Evolutionary conservation across 805 yeast genomes (phyloP), one percentile per base, ranked within the genome.

Genomic region (Zygosaccharomyces rouxii): DNA sequence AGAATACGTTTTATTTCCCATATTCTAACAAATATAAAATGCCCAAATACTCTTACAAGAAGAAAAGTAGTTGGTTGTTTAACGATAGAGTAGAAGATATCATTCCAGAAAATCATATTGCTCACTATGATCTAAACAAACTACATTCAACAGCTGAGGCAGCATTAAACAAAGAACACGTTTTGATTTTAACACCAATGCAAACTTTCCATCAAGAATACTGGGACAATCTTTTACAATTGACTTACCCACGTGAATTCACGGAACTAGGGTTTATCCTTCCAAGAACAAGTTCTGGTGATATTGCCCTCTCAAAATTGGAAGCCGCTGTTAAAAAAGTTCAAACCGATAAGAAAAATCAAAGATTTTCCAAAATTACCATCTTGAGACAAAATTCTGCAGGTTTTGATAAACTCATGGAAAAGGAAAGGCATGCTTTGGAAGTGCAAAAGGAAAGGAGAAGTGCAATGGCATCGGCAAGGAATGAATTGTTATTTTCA

Each of bases 251-350:
- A 47, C 86, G 92, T 66, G 83, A 81, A 44, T 76, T 86, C 53
- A 76, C 92, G 44, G 95, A 90, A 58, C 74, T 94, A 45, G 99
- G 98, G 0, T 90, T 94, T 64, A 92, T 94, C 44, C 76, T 90
- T 35, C 98, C 99, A 49, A 75, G 95, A 58, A 80, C 81, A 29
- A 67, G 73, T 14, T 86, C 86, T 42, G 99, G 98, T 31, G 96
- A 90, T 67, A 66, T 64, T 16, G 95, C 95, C 0, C 72, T 92
- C 58, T 76, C 77, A 57, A 69, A 75, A 55, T 74, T 94, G 57
- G 96, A 89, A 65, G 68, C 71, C 38, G 95, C 89, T 3, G 81
- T 94, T 38, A 86, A 88, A 59, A 70, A 71, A 56, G 75, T 81
- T 28, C 96, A 89, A 71, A 72, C 78, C 31, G 79, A 81, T 22